Evolutionary conservation across 176 grass and related monocot species (phyloP), one percentile per base, ranked within the genome.

Genomic region (Oryza glaberrima): DNA sequence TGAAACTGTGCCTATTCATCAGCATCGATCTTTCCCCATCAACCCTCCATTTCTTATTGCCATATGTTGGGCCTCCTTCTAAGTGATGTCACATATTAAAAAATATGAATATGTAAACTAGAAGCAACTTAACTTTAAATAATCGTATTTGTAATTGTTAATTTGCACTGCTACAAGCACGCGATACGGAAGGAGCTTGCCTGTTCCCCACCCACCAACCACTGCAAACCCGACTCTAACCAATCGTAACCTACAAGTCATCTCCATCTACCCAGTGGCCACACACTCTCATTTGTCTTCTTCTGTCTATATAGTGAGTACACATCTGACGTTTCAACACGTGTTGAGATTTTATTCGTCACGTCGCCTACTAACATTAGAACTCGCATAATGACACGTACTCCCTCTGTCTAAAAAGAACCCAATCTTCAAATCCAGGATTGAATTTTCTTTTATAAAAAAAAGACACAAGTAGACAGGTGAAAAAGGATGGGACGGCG

Each of bases 351-450:
- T 3, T 2, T 2, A n/a, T 60, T n/a, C 1, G 19, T 19, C 7
- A 60, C 0, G 1, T 1, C 2, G n/a, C 0, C 7, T 1, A 1
- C 0, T 41, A 41, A 41, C 40, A 8, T 41, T 0, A 41, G 7
- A 41, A 41, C 40, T 41, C 40, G 7, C 0, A 41, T 7, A 41
- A 41, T 56, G 1, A 19, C 51, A 19, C 0, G 1, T 56, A 3
- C 4, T 36, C 34, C 0, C 34, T 28, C 30, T 3, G 30, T 32
- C 30, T 2, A 32, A 32, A 32, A 32, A 32, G 30, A 32, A 32
- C 0, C 2, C 30, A 32, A 32, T 32, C 30, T 32, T 0, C 30
- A 32, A 32, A 32, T 32, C 2, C 2, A 32, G 0, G 30, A 32
- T 32, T 32, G 2, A 30, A 3, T 32, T 32, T 32, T 32, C 0